These are phyloP conservation scores for Arthrobotrys iridis DNA, from an alignment of 2,329 filamentous ascomycete genomes.

Conservation along the genomic window DNA sequence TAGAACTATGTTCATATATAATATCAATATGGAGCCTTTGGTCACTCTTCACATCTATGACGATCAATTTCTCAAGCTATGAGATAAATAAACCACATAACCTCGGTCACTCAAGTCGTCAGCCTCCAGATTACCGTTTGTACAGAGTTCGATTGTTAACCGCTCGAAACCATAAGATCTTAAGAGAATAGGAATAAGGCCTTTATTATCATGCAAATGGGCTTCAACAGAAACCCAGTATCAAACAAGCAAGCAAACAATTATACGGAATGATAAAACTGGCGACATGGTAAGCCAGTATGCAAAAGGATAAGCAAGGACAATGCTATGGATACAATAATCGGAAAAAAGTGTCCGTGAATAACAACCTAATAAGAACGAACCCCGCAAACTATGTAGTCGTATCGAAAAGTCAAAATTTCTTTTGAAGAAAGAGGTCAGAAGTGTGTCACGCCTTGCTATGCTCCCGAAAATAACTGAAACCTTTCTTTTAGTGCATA, in stretches of 20 bases:
- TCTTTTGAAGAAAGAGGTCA: conserved; percentile 26
- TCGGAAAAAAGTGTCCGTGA: neutral
- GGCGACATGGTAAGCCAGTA: neutral
- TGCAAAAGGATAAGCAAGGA: conserved; percentile 2
- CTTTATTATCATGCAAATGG: conserved; percentile 7
- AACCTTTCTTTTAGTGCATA: conserved; percentile 31
- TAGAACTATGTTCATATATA: no score
- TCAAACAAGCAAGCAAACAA: neutral
- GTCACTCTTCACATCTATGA: no score
- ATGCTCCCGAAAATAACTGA: conserved; percentile 42
- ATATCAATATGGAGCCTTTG: no score
- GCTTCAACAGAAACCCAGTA: neutral
- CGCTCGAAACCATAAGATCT: neutral
- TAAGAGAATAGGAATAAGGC: neutral
- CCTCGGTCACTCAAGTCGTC: no score
- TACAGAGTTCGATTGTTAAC: no score
- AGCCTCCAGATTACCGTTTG: no score
- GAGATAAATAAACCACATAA: no score
- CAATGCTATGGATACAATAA: conserved; percentile 14
- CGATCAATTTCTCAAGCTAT: no score
- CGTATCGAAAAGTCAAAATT: conserved; percentile 12
- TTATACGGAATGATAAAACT: neutral
- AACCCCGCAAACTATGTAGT: conserved; percentile 37
- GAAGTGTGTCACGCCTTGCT: conserved; percentile 48
- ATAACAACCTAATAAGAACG: conserved; percentile 1